Percentiles rank a stretch among this genome's conserved stretches.
phyloP scores from a whole-genome alignment of 2,329 filamentous ascomycete species.

The Epichloe brachyelytri region DNA sequence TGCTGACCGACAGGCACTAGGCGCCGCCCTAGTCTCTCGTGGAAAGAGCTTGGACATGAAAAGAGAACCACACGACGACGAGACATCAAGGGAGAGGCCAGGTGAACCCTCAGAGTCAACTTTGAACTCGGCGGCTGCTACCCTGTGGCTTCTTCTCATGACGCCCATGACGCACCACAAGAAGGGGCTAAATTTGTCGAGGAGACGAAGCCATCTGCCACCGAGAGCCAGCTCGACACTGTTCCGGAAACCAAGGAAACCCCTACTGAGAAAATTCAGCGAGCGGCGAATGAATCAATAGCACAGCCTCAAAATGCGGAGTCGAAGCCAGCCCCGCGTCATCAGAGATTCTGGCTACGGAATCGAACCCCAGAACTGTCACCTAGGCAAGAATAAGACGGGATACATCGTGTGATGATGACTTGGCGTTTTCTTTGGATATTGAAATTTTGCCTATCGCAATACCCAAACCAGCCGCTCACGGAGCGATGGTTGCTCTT shows the following conservation, averaged over 20 bases:
- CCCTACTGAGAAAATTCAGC: neutral
- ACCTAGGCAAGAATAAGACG: neutral
- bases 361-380: neutral
- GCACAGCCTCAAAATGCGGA: neutral
- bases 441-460: neutral
- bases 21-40: constrained; percentile 21
- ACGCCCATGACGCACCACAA: neutral
- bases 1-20: constrained; percentile 16
- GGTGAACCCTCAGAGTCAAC: neutral
- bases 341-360: neutral
- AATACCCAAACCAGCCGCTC: neutral
- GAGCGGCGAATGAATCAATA: neutral
- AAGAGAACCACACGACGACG: constrained; percentile 19
- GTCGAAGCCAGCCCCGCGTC: neutral
- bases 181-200: neutral
- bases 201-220: neutral
- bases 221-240: neutral
- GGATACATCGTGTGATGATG: neutral
- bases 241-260: constrained; percentile 2
- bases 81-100: constrained; percentile 4
- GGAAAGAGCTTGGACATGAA: constrained; percentile 37
- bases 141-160: neutral
- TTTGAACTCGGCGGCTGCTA: neutral
- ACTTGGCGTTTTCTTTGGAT: neutral
- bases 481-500: neutral